Conservation (phyloP, 208 protist genomes). For the Leishmania guyanensis region DNA sequence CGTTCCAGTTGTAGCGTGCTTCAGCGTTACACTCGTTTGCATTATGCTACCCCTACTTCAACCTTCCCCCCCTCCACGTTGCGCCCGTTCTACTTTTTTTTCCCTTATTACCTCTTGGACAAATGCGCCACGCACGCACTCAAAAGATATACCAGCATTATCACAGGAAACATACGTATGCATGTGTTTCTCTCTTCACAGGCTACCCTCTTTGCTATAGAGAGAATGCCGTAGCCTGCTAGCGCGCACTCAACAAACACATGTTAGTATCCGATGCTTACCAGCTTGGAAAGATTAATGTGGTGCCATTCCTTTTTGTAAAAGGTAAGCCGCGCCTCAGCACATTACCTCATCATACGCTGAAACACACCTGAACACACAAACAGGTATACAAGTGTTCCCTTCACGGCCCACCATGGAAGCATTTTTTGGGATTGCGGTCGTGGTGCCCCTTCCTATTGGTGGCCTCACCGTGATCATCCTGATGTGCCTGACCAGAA, state of each 20-base stretch:
- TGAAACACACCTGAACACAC: neutral
- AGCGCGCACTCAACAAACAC: neutral
- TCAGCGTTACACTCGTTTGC: neutral
- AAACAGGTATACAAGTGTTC: neutral
- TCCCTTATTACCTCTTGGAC: neutral
- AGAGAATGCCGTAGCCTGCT: neutral
- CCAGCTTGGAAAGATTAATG: neutral
- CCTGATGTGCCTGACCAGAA: conserved; percentile 52
- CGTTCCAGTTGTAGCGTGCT: neutral
- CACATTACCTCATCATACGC: conserved; percentile 1
- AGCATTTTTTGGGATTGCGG: conserved; percentile 50
- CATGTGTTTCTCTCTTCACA: neutral
- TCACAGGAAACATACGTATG: neutral
- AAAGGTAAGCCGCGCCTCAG: neutral
- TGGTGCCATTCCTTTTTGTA: neutral
- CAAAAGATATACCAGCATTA: neutral
- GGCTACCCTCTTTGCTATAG: conserved; percentile 14
- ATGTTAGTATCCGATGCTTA: neutral
- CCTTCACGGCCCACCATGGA: neutral
- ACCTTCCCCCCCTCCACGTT: neutral
- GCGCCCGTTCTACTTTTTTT: neutral
- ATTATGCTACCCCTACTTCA: neutral
- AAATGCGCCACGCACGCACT: neutral
- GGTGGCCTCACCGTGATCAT: conserved; percentile 44
- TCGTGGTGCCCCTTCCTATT: conserved; percentile 35